A percentile compares a stretch with the other conserved stretches of the same genome.
These are phyloP conservation scores for Fraxinus anomala DNA, from an alignment of 257 asterid species.

Conservation along the genomic window DNA sequence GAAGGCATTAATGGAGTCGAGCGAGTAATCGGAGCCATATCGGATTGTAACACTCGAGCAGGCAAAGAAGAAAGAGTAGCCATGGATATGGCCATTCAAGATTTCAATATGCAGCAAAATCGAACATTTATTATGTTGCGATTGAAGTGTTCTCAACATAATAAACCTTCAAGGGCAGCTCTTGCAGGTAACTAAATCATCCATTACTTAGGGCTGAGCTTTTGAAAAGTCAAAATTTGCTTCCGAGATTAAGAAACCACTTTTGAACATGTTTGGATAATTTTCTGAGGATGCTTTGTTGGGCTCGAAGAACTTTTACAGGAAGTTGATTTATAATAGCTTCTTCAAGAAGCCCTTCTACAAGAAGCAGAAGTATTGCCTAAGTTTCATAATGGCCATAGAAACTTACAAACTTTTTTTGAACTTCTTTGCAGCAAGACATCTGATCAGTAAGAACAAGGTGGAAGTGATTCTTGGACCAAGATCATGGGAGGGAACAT, in stretches of 20 bases:
- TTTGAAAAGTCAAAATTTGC: too few relatives aligned
- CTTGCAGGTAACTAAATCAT: constrained; percentile 36
- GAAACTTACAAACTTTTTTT: neutral
- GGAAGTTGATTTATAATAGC: too few relatives aligned
- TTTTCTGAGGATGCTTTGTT: too few relatives aligned
- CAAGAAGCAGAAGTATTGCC: too few relatives aligned
- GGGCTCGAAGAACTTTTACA: too few relatives aligned
- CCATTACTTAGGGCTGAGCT: neutral
- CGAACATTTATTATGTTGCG: constrained; percentile 10
- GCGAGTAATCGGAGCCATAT: constrained; percentile 34
- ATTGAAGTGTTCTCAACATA: constrained; percentile 26
- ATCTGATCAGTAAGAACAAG: constrained; percentile 29
- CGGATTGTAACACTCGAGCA: constrained; percentile 30
- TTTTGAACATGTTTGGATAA: too few relatives aligned
- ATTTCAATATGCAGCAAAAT: constrained; percentile 20
- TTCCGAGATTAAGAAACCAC: too few relatives aligned
- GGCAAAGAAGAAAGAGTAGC: constrained; percentile 45
- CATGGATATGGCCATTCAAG: constrained; percentile 39
- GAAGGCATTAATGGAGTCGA: neutral
- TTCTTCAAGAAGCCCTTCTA: too few relatives aligned
- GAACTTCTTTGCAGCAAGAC: constrained; percentile 29
- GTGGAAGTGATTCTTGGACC: constrained; percentile 43
- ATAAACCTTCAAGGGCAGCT: constrained; percentile 33
- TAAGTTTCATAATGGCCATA: neutral
- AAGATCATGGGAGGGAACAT: constrained; percentile 48